phyloP scores from a whole-genome alignment of 371 early-diverging fungal species.

The Syncephalastrum monosporum region DNA sequence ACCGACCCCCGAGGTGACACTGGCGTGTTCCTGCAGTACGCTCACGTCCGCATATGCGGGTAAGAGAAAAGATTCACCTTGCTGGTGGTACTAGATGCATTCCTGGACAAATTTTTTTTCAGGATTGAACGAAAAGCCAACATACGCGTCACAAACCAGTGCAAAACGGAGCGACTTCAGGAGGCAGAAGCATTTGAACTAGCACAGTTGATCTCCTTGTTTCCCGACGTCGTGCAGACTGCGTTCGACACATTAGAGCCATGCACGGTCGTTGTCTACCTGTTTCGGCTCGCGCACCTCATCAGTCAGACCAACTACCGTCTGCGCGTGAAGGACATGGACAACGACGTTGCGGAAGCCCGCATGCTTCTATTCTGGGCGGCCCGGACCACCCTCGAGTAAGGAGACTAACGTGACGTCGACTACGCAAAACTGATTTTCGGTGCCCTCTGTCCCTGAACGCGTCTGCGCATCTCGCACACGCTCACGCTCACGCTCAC shows the following conservation, averaged over 20 bases:
- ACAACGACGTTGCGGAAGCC: conserved; percentile 70
- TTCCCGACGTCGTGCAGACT: conserved; percentile 75
- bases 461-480: conserved; percentile 20
- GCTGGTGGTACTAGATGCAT: neutral
- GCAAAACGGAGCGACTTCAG: conserved; percentile 52
- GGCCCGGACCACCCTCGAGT: conserved; percentile 70
- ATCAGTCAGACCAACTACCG: conserved; percentile 73
- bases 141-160: conserved; percentile 19
- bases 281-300: conserved; percentile 81
- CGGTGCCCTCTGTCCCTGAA: too few relatives aligned
- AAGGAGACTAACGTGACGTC: conserved; percentile 31
- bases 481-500: too few relatives aligned
- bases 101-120: neutral
- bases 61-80: conserved; percentile 18
- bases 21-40: conserved; percentile 97
- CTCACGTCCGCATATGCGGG: conserved; percentile 87
- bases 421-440: too few relatives aligned
- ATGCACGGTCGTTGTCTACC: conserved; percentile 82
- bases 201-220: conserved; percentile 75
- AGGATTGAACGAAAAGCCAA: conserved; percentile 40
- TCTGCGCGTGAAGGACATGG: conserved; percentile 70
- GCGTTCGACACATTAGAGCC: conserved; percentile 79
- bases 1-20: conserved; percentile 94
- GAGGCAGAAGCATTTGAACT: conserved; percentile 73
- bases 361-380: conserved; percentile 76